Conservation (phyloP, 1,284 basidiomycete genomes). For the Moesziomyces sp. region DNA sequence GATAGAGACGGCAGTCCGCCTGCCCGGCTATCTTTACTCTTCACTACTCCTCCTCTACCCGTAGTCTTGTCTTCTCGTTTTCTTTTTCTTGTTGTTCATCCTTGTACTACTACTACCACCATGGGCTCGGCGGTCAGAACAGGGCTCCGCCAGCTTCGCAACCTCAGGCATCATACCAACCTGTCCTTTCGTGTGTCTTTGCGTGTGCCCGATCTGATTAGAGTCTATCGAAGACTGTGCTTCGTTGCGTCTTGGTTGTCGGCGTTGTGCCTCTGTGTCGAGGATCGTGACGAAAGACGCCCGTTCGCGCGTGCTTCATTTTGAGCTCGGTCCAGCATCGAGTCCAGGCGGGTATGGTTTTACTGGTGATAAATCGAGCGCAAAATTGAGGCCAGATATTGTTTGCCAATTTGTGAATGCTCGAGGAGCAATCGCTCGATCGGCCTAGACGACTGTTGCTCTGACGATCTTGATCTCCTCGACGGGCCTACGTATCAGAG, state of each 20-base stretch:
- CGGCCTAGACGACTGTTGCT: slow-evolving; percentile 17
- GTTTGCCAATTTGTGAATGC: neutral
- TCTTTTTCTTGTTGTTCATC: slow-evolving; percentile 54
- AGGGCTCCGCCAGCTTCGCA: slow-evolving; percentile 53
- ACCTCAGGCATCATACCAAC: slow-evolving; percentile 55
- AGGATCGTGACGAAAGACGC: no score
- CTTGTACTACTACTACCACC: slow-evolving; percentile 58
- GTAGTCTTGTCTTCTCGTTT: slow-evolving; percentile 14
- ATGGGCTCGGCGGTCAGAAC: slow-evolving; percentile 56
- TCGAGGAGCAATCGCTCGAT: neutral
- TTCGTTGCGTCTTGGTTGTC: no score
- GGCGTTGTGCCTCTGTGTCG: no score
- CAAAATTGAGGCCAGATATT: slow-evolving; percentile 16
- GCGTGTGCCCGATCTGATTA: neutral
- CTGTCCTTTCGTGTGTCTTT: slow-evolving; percentile 13
- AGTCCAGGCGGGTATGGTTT: no score
- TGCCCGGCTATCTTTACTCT: slow-evolving; percentile 13
- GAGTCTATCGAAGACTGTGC: neutral
- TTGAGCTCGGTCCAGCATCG: no score
- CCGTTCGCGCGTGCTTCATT: no score
- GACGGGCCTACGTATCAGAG: slow-evolving; percentile 13
- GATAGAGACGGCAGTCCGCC: slow-evolving; percentile 18
- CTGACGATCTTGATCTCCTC: slow-evolving; percentile 48
- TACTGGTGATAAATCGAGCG: no score
- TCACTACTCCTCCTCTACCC: slow-evolving; percentile 3